A percentile compares a stretch with the other conserved stretches of the same genome.
phyloP scores from a whole-genome alignment of 1,284 basidiomycete species.

The Blastosporella zonata region DNA sequence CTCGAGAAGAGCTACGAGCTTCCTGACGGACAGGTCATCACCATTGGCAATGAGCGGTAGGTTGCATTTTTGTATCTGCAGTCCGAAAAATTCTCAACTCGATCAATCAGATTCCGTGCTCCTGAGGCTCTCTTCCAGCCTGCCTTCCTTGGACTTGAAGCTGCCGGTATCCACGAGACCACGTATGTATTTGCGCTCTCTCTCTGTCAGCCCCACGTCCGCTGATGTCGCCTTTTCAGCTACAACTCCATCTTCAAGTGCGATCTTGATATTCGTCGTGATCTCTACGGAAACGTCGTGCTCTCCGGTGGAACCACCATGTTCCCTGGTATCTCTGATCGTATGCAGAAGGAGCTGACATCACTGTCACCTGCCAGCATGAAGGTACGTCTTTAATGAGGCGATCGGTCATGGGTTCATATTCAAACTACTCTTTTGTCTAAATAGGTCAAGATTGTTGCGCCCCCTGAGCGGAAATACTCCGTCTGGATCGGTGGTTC shows the following conservation, averaged over 20 bases:
- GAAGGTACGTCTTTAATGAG: conserved; percentile 67
- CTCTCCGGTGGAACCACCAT: conserved; percentile 96
- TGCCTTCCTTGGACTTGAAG: conserved; percentile 88
- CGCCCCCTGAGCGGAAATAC: conserved; percentile 91
- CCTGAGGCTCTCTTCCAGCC: conserved; percentile 99
- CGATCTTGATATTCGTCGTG: conserved; percentile 81
- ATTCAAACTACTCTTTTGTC: not conserved
- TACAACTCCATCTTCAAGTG: conserved; percentile 90
- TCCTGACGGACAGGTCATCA: conserved; percentile 96
- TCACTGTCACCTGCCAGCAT: conserved; percentile 80
- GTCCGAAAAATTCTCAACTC: conserved; percentile 3
- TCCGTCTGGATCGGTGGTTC: conserved; percentile 99
- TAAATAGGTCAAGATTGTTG: conserved; percentile 87
- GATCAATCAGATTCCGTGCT: conserved; percentile 76
- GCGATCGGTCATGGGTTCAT: not conserved
- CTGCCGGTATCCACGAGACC: conserved; percentile 94
- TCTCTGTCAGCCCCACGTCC: not conserved
- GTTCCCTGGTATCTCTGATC: conserved; percentile 96
- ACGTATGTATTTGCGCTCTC: conserved; percentile 51
- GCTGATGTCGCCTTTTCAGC: conserved; percentile 31
- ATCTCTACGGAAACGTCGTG: conserved; percentile 92
- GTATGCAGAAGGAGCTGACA: conserved; percentile 98
- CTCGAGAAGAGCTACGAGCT: conserved; percentile 96
- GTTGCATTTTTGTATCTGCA: conserved; percentile 20
- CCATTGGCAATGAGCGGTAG: conserved; percentile 91